Conservation (phyloP, 75 land plant genomes). For the Selaginella tamariscina region DNA sequence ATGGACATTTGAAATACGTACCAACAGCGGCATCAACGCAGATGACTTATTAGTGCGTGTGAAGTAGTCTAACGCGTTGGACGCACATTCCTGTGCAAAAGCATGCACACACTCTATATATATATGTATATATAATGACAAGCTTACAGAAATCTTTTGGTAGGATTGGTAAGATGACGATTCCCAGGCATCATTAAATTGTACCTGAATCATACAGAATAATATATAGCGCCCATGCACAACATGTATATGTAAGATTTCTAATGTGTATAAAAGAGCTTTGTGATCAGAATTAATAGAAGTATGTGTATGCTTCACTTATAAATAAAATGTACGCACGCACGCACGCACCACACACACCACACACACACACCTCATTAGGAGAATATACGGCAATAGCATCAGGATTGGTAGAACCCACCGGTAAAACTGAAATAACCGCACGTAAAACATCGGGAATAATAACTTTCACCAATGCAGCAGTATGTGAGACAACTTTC, state of each 20-base stretch:
- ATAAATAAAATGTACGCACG: neutral
- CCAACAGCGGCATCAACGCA: constrained; percentile 47
- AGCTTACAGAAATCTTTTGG: neutral
- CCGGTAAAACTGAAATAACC: constrained; percentile 67
- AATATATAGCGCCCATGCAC: neutral
- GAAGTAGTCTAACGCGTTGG: constrained; percentile 61
- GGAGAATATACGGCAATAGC: constrained; percentile 83
- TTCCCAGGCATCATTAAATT: neutral
- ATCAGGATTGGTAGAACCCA: constrained; percentile 74
- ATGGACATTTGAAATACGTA: constrained; percentile 17
- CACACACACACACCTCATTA: constrained; percentile 57
- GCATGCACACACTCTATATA: neutral
- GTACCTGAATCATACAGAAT: neutral
- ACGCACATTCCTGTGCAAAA: constrained; percentile 60
- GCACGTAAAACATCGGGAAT: constrained; percentile 76
- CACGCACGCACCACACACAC: neutral
- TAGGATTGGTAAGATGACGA: neutral
- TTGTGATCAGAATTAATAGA: neutral
- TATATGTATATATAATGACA: neutral
- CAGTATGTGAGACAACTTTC: constrained; percentile 11
- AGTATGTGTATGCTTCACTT: neutral
- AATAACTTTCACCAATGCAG: constrained; percentile 63
- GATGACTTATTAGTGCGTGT: constrained; percentile 33
- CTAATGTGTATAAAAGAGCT: neutral
- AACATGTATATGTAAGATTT: neutral